These are phyloP conservation scores for Thielaviopsis euricoi DNA, from an alignment of 2,329 filamentous ascomycete species.

Conservation along the genomic window DNA sequence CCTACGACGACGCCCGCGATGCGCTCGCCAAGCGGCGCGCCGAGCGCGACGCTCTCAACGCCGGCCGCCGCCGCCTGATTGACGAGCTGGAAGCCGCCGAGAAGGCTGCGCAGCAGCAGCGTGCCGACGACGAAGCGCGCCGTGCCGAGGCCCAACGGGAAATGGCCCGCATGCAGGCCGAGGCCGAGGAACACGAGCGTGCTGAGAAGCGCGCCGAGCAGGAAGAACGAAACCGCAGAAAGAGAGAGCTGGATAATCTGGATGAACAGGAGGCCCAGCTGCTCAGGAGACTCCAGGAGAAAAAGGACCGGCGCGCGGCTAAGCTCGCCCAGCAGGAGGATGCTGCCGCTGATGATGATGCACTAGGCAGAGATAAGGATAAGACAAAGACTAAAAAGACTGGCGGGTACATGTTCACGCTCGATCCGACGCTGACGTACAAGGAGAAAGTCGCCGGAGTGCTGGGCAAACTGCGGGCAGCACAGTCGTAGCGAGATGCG, in stretches of 20 bases:
- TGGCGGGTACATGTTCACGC: conserved; percentile 10
- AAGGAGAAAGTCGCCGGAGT: conserved; percentile 13
- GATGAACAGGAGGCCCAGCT: conserved; percentile 17
- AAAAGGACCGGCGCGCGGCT: conserved; percentile 22
- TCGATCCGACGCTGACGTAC: conserved; percentile 12
- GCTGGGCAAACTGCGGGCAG: conserved; percentile 23
- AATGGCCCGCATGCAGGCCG: conserved; percentile 18
- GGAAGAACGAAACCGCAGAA: conserved; percentile 14
- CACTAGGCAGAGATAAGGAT: conserved; percentile 1
- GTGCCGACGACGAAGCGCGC: conserved; percentile 28
- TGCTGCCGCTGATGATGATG: no score
- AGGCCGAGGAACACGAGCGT: conserved; percentile 17
- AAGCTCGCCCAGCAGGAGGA: conserved; percentile 16
- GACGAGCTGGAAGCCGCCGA: conserved; percentile 76
- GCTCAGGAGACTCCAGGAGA: conserved; percentile 11
- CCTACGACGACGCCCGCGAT: conserved; percentile 63
- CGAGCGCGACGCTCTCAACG: conserved; percentile 58
- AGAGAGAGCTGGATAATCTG: conserved; percentile 15
- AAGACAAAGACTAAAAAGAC: conserved; percentile 9
- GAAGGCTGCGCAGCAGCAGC: conserved; percentile 43
- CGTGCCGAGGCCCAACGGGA: conserved; percentile 24
- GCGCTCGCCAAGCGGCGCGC: conserved; percentile 53
- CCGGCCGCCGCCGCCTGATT: conserved; percentile 57
- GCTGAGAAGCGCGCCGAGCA: background rate
- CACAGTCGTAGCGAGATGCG: conserved; percentile 20